phyloP scores from a whole-genome alignment of 768 basidiomycete species.

The Pisolithus albus region DNA sequence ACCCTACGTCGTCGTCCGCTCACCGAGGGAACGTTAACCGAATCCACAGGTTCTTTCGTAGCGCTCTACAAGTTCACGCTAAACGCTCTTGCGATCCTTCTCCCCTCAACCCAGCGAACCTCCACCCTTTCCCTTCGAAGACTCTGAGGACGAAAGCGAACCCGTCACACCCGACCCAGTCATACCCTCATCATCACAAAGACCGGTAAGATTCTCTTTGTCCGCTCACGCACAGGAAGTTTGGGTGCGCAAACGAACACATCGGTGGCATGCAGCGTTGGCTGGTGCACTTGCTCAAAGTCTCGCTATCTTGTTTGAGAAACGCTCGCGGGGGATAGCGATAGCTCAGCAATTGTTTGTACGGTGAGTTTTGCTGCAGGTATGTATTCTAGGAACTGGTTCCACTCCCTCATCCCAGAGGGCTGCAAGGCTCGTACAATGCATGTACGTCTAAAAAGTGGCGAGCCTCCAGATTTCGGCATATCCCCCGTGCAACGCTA shows the following conservation, averaged over 20 bases:
- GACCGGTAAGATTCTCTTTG: constrained; percentile 50
- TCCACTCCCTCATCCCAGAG: constrained; percentile 36
- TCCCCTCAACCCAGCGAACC: constrained; percentile 37
- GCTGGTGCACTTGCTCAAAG: constrained; percentile 75
- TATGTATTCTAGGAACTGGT: not conserved
- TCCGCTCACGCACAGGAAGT: constrained; percentile 57
- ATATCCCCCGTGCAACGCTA: constrained; percentile 60
- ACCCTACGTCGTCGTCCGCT: not conserved
- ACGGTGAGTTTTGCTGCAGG: constrained; percentile 41
- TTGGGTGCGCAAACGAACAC: constrained; percentile 59
- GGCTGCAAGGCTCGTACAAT: constrained; percentile 87
- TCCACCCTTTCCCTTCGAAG: constrained; percentile 25
- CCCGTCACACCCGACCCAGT: constrained; percentile 9
- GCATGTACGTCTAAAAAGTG: constrained; percentile 55
- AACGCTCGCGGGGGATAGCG: constrained; percentile 49
- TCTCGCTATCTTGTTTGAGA: constrained; percentile 73
- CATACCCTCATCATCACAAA: constrained; percentile 15
- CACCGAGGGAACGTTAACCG: not conserved
- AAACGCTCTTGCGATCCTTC: constrained; percentile 68
- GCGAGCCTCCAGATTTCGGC: constrained; percentile 37
- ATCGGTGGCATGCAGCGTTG: constrained; percentile 71
- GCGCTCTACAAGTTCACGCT: constrained; percentile 73
- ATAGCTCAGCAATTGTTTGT: constrained; percentile 90
- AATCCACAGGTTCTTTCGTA: constrained; percentile 57
- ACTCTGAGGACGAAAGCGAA: constrained; percentile 18